Percentiles rank a stretch among this genome's conserved stretches.
Evolutionary conservation across 768 basidiomycete species (phyloP).

Genomic region (Russula ochroleuca): DNA sequence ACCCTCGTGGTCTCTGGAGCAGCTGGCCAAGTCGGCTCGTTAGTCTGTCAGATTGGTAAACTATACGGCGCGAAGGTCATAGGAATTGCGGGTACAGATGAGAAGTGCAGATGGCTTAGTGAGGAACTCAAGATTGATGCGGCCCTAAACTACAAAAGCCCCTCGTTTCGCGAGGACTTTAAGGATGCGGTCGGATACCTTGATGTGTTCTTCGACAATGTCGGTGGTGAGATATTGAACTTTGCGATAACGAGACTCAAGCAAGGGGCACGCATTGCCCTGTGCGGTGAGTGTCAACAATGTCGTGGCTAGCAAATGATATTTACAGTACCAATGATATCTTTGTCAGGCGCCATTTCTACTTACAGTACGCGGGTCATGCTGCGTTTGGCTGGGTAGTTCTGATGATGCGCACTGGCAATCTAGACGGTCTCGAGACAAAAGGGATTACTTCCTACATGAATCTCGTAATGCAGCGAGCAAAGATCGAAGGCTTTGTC

Average conservation of each 20-base stretch:
- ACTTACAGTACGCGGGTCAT: conserved; percentile 58
- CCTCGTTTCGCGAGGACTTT: conserved; percentile 66
- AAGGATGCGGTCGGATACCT: conserved; percentile 63
- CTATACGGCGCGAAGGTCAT: conserved; percentile 74
- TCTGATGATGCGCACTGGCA: no score
- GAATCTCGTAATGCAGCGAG: conserved; percentile 69
- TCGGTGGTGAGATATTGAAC: conserved; percentile 78
- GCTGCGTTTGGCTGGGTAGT: not conserved
- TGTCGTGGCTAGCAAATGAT: not conserved
- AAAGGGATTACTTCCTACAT: conserved; percentile 63
- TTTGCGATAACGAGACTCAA: conserved; percentile 71
- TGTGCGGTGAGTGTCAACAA: conserved; percentile 60
- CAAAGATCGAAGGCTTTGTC: conserved; percentile 80
- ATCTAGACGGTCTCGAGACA: conserved; percentile 53
- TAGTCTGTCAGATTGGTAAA: conserved; percentile 86
- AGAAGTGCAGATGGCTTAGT: conserved; percentile 85
- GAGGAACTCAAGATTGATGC: conserved; percentile 78
- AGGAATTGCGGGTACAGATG: conserved; percentile 78
- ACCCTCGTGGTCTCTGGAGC: conserved; percentile 91
- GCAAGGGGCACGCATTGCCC: conserved; percentile 64
- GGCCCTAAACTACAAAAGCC: conserved; percentile 84
- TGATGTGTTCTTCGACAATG: conserved; percentile 86
- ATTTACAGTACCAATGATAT: not conserved
- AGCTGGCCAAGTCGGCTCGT: conserved; percentile 80
- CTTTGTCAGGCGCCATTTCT: conserved; percentile 67